Evolutionary conservation across 169 alveolate genomes (phyloP), one percentile per base, ranked within the genome.

Genomic region (Cryptosporidium sp.): DNA sequence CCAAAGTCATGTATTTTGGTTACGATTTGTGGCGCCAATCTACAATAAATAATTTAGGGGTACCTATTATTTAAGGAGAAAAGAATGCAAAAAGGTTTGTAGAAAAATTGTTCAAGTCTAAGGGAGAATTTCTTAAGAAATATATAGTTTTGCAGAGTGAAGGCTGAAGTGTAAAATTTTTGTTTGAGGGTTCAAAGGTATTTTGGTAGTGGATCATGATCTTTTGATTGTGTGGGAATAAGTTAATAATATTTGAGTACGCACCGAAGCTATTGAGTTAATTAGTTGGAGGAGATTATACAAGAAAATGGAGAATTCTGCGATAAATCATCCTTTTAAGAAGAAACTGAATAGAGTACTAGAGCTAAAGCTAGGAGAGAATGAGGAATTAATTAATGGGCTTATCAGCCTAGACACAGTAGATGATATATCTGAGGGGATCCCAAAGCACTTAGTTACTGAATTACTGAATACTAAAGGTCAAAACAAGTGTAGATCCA

Each of bases 361-460:
- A n/a, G 75, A 80, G 10, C 70, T 80, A 2, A 80, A 58, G 70
- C 39, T 80, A 5, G 89, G 75, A 8, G 89, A 80, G 42, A 80
- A 62, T 62, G 89, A 80, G 60, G 80, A 80, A 8, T 42, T 80
- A 5, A 16, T 80, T 21, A 65, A 80, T 62, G 75, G 73, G 3
- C 23, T 80, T 42, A 14, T 62, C 0, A 26, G 56, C 26, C 5
- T 80, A 9, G 80, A 80, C 12, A n/a, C 73, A 3, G 53, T 61
- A 21, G 89, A 80, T 37, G 48, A 65, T 21, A 23, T 31, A 2
- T 42, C 75, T 10, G 70, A 61, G 18, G 62, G 39, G 6, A 52
- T 72, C 16, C 51, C 85, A 6, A 72, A 72, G 29, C 33, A 56
- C 2, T 65, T 80, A 65, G n/a, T 80, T 23, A 18, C 16, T 23